Percentiles rank a stretch among this genome's conserved stretches.
phyloP scores from a whole-genome alignment of 164 flowering plant genomes.

The Cinnamomum chago region DNA sequence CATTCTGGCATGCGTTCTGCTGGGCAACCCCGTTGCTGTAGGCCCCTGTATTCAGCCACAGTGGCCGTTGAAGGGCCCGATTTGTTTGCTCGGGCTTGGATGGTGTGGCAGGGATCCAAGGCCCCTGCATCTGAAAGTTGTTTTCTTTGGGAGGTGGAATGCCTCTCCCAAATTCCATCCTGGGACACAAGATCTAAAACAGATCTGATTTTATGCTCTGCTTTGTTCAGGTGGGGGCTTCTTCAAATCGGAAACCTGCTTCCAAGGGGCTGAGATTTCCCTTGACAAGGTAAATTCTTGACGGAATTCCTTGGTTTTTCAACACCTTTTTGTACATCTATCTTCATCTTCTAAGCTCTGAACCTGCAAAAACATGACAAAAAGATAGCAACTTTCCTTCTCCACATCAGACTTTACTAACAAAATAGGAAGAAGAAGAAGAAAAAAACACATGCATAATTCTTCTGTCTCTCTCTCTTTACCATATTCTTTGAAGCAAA shows the following conservation, averaged over 20 bases:
- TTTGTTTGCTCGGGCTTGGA: conserved; percentile 17
- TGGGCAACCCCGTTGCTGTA: conserved; percentile 1
- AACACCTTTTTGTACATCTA: not conserved
- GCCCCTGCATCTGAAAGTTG: not conserved
- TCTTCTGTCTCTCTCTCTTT: not conserved
- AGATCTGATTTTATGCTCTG: conserved; percentile 7
- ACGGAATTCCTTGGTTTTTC: conserved; percentile 1
- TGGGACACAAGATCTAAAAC: not conserved
- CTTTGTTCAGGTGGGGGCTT: not conserved
- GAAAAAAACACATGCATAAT: not conserved
- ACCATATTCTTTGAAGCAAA: too few species aligned
- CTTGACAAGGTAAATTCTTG: not conserved
- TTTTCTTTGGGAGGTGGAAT: conserved; percentile 2
- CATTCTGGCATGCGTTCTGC: not conserved
- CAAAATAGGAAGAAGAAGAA: not conserved
- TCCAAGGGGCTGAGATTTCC: not conserved
- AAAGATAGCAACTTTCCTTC: not conserved
- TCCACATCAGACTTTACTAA: not conserved
- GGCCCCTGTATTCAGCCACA: not conserved
- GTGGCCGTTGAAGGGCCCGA: not conserved
- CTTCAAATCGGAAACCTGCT: not conserved
- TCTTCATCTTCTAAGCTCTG: not conserved
- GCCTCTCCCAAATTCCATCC: conserved; percentile 16
- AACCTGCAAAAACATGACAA: not conserved
- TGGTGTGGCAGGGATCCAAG: conserved; percentile 20